Percentiles rank a stretch among this genome's conserved stretches.
These are phyloP conservation scores for Trichoderma afroharzianum DNA, from an alignment of 2,329 filamentous ascomycete genomes.

Conservation along the genomic window DNA sequence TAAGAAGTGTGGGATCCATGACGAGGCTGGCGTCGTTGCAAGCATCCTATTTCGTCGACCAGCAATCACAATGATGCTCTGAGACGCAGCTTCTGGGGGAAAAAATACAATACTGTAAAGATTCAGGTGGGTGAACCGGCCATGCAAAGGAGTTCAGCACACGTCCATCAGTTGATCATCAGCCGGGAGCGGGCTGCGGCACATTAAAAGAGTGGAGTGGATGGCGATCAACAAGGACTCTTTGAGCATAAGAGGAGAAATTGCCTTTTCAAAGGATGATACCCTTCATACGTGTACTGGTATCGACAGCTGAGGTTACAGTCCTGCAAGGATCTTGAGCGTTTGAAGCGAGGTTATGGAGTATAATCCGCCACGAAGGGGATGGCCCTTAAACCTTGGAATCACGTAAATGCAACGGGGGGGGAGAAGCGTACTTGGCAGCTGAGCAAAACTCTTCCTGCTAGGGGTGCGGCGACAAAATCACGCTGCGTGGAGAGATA, in stretches of 20 bases:
- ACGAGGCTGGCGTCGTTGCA: not conserved
- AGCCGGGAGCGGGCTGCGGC: not conserved
- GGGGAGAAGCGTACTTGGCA: not conserved
- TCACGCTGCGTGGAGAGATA: not conserved
- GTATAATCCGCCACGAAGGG: not conserved
- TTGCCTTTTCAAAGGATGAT: not conserved
- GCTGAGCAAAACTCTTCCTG: not conserved
- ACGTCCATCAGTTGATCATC: not conserved
- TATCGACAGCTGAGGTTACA: not conserved
- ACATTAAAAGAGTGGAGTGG: slow-evolving; percentile 2
- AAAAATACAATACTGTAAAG: not conserved
- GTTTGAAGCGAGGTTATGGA: not conserved
- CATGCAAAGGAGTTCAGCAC: not conserved
- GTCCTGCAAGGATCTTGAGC: not conserved
- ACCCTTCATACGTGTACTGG: not conserved
- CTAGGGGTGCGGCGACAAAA: not conserved
- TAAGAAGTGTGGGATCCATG: slow-evolving; percentile 21
- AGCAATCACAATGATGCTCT: not conserved
- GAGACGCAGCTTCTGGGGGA: not conserved
- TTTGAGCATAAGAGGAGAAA: not conserved
- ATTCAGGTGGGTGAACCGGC: not conserved
- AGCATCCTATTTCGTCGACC: not conserved
- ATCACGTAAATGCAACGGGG: not conserved
- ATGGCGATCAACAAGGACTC: not conserved
- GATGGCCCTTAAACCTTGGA: not conserved